These are phyloP conservation scores for Pestalotiopsis sp. DNA, from an alignment of 2,329 filamentous ascomycete genomes.

Conservation along the genomic window DNA sequence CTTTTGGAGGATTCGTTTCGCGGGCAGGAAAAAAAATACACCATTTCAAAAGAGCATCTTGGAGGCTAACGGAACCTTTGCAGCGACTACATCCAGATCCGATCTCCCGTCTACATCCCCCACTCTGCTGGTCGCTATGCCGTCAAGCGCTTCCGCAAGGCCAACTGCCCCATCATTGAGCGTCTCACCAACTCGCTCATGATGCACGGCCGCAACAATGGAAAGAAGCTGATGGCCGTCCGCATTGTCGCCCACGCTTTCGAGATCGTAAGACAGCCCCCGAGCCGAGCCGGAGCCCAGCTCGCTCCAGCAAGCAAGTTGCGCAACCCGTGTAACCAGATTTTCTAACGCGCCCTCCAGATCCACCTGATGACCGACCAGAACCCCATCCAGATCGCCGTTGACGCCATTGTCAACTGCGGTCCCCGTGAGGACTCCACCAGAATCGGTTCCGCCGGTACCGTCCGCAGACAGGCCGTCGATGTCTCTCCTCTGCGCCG, in stretches of 20 bases:
- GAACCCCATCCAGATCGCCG: slow-evolving; percentile 99
- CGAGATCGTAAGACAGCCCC: slow-evolving; percentile 83
- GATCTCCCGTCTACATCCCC: slow-evolving; percentile 97
- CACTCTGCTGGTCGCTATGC: slow-evolving; percentile 99
- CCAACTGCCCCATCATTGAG: slow-evolving; percentile 99
- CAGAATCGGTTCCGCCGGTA: slow-evolving; percentile 99
- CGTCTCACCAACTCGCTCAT: slow-evolving; percentile 99
- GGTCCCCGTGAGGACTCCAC: slow-evolving; percentile 99
- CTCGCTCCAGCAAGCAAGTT: neutral
- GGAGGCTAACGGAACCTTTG: slow-evolving; percentile 33
- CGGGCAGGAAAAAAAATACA: neutral
- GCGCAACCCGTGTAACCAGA: neutral
- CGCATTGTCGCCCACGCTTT: slow-evolving; percentile 98
- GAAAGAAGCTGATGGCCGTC: slow-evolving; percentile 99
- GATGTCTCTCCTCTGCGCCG: slow-evolving; percentile 99
- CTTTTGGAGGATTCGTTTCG: neutral
- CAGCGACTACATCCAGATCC: slow-evolving; percentile 99
- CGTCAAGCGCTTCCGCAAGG: slow-evolving; percentile 99
- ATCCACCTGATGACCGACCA: slow-evolving; percentile 99
- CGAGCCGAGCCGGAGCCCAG: neutral
- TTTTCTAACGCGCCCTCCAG: slow-evolving; percentile 48
- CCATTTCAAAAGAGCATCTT: neutral
- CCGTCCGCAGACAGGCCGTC: slow-evolving; percentile 99
- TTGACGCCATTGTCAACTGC: slow-evolving; percentile 99
- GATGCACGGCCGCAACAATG: slow-evolving; percentile 99